Conservation (phyloP, 495 filamentous ascomycete species). For the Aspergillus diversus region DNA sequence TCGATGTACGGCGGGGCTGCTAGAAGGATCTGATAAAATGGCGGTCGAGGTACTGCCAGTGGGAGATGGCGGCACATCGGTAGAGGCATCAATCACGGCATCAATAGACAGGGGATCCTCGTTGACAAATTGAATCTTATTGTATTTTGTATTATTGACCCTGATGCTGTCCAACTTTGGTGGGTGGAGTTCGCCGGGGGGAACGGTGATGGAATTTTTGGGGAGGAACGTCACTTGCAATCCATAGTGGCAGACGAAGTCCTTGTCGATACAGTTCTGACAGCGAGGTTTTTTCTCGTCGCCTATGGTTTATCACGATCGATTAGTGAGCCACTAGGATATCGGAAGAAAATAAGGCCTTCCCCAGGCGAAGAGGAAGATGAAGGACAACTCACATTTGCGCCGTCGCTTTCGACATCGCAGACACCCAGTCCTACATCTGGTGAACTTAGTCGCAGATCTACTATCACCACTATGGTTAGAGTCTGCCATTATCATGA, state of each 20-base stretch:
- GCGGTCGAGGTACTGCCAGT: background rate
- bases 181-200: constrained; percentile 17
- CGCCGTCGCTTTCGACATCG: constrained; percentile 46
- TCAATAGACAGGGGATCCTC: constrained; percentile 14
- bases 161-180: constrained; percentile 3
- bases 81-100: constrained; percentile 1
- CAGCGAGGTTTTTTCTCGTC: constrained; percentile 48
- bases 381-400: constrained; percentile 38
- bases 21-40: background rate
- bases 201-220: constrained; percentile 42
- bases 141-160: constrained; percentile 4
- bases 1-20: background rate
- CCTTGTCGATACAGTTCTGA: constrained; percentile 45
- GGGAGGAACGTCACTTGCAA: constrained; percentile 43
- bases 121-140: constrained; percentile 29
- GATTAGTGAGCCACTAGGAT: too few species aligned
- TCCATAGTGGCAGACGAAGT: constrained; percentile 44
- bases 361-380: background rate
- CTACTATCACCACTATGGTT: background rate
- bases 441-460: constrained; percentile 27
- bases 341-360: background rate
- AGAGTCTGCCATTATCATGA: constrained; percentile 11
- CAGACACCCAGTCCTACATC: constrained; percentile 49
- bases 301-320: constrained; percentile 28
- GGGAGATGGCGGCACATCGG: constrained; percentile 10